phyloP scores from a whole-genome alignment of 805 yeast genomes.

The Ogataea degrootiae region DNA sequence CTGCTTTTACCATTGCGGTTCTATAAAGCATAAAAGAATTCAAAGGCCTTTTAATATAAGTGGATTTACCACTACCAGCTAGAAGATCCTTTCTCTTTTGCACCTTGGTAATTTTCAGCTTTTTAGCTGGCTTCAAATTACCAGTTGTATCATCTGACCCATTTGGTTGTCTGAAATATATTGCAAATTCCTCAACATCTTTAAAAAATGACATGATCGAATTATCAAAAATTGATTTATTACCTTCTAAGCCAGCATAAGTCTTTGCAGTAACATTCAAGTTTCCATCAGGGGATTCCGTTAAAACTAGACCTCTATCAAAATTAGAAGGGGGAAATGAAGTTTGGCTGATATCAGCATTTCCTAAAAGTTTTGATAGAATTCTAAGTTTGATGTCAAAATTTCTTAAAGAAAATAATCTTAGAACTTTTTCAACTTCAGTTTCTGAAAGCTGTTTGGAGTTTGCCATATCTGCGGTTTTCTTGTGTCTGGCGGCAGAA shows the following conservation, averaged over 20 bases:
- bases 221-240: slow-evolving; percentile 8
- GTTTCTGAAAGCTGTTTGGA: slow-evolving; percentile 11
- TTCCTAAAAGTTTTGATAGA: slow-evolving; percentile 17
- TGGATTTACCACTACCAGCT: not conserved
- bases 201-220: slow-evolving; percentile 21
- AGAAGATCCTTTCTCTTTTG: slow-evolving; percentile 1
- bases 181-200: slow-evolving; percentile 19
- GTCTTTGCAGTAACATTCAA: slow-evolving; percentile 21
- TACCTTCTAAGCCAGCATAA: slow-evolving; percentile 25
- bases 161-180: slow-evolving; percentile 22
- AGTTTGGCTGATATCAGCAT: slow-evolving; percentile 1
- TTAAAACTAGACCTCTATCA: slow-evolving; percentile 21
- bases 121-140: not conserved
- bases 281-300: slow-evolving; percentile 13
- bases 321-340: slow-evolving; percentile 11
- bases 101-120: not conserved
- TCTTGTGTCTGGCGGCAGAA: slow-evolving; percentile 7
- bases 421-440: slow-evolving; percentile 20
- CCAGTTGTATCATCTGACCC: slow-evolving; percentile 10
- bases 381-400: slow-evolving; percentile 20
- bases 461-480: slow-evolving; percentile 11
- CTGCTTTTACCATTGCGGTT: slow-evolving; percentile 37
- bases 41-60: slow-evolving; percentile 39
- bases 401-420: slow-evolving; percentile 20
- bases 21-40: slow-evolving; percentile 46